A percentile compares a stretch with the other conserved stretches of the same genome.
These are phyloP conservation scores for Mycena olivaceomarginata DNA, from an alignment of 768 basidiomycete genomes.

Conservation along the genomic window DNA sequence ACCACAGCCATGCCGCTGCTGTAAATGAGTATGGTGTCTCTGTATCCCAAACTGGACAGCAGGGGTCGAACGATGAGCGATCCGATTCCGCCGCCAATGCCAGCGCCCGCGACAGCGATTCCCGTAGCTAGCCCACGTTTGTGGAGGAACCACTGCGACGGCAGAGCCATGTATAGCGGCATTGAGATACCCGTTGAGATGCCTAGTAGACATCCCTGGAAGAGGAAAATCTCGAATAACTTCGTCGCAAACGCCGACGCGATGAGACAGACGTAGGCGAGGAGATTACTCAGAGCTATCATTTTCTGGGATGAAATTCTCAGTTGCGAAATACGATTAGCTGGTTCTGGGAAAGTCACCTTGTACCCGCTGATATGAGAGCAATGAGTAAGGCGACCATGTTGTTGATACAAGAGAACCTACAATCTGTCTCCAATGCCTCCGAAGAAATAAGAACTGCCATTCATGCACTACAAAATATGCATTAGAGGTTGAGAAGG, in stretches of 20 bases:
- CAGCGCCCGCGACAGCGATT: constrained; percentile 56
- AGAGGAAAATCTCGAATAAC: constrained; percentile 55
- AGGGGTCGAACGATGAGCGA: constrained; percentile 47
- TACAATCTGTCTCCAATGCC: constrained; percentile 56
- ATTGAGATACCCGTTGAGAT: constrained; percentile 46
- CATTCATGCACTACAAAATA: constrained; percentile 48
- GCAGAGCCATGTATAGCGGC: constrained; percentile 56
- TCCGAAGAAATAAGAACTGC: constrained; percentile 51
- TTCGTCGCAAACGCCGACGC: constrained; percentile 55
- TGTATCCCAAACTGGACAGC: constrained; percentile 54
- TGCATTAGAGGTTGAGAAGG: neutral
- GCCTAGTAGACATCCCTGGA: constrained; percentile 49
- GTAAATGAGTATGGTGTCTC: constrained; percentile 55
- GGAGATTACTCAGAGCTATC: constrained; percentile 52
- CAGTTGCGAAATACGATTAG: neutral
- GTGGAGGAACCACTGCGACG: constrained; percentile 58
- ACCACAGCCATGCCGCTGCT: constrained; percentile 50
- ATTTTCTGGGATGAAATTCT: constrained; percentile 45
- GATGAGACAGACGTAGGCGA: constrained; percentile 52
- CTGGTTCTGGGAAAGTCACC: constrained; percentile 10
- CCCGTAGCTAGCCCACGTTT: constrained; percentile 57
- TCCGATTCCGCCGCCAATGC: constrained; percentile 53
- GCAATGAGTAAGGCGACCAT: constrained; percentile 1
- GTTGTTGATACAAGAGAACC: constrained; percentile 32
- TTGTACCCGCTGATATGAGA: constrained; percentile 45